phyloP scores from a whole-genome alignment of 345 rosid species.

The Bruguiera parviflora region DNA sequence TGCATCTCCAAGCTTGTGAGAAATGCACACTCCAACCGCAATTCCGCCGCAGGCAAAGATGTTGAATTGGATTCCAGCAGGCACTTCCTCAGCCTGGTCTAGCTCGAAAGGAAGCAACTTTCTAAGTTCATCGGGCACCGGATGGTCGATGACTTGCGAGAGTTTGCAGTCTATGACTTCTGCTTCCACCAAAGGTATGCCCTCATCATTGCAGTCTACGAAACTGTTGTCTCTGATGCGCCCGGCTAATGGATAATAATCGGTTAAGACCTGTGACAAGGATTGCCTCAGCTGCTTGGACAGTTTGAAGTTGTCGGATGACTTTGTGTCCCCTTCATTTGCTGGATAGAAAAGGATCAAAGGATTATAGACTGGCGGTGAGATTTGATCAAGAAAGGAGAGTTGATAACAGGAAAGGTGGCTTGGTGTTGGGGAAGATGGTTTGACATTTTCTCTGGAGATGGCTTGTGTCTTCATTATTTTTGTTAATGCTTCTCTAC shows the following conservation, averaged over 20 bases:
- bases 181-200: constrained; percentile 23
- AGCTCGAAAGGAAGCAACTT: constrained; percentile 27
- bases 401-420: constrained; percentile 29
- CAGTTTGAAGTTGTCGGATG: constrained; percentile 1
- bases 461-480: constrained; percentile 6
- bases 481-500: too few relatives aligned
- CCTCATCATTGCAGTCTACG: constrained; percentile 31
- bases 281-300: constrained; percentile 33
- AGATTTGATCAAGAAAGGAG: constrained; percentile 41
- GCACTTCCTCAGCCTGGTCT: constrained; percentile 12
- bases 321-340: background rate
- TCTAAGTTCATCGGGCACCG: constrained; percentile 14
- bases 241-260: constrained; percentile 53
- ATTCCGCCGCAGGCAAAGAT: constrained; percentile 44
- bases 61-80: constrained; percentile 33
- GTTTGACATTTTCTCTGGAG: constrained; percentile 32
- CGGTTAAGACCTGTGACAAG: constrained; percentile 37
- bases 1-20: constrained; percentile 48
- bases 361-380: constrained; percentile 31
- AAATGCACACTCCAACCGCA: constrained; percentile 26
- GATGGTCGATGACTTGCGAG: constrained; percentile 11
- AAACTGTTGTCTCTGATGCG: constrained; percentile 24
- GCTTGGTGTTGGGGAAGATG: constrained; percentile 37
- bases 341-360: constrained; percentile 32
- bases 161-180: constrained; percentile 18